phyloP scores from a whole-genome alignment of 208 protist species.

The Leishmania turanica region DNA sequence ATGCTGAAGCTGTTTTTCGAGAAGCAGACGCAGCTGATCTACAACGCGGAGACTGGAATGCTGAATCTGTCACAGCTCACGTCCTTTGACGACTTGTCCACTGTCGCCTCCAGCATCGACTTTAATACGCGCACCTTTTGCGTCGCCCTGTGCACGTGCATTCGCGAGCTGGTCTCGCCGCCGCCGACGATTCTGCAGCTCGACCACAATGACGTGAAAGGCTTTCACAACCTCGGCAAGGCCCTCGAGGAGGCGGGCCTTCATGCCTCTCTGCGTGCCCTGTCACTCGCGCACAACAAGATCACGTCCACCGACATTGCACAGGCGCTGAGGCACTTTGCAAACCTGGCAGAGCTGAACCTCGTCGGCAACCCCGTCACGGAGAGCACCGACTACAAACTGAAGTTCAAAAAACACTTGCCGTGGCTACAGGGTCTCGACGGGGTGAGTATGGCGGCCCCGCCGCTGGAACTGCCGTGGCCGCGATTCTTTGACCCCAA shows the following conservation, averaged over 20 bases:
- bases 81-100: conserved; percentile 50
- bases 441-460: conserved; percentile 40
- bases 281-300: conserved; percentile 71
- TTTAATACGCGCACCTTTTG: conserved; percentile 87
- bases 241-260: conserved; percentile 69
- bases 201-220: conserved; percentile 65
- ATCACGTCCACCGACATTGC: conserved; percentile 52
- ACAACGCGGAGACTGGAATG: conserved; percentile 46
- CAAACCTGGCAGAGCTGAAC: conserved; percentile 65
- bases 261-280: conserved; percentile 53
- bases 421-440: conserved; percentile 77
- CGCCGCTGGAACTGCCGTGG: conserved; percentile 78
- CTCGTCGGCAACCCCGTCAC: conserved; percentile 71
- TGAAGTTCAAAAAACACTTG: conserved; percentile 55
- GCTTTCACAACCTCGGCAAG: conserved; percentile 55
- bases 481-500: conserved; percentile 52
- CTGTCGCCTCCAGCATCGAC: conserved; percentile 71
- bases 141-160: conserved; percentile 67
- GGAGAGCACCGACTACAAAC: conserved; percentile 51
- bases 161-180: conserved; percentile 64
- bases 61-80: conserved; percentile 68
- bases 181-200: conserved; percentile 66
- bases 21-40: conserved; percentile 76
- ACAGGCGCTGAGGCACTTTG: conserved; percentile 63
- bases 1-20: conserved; percentile 92